Base-by-base conservation (phyloP, 805 yeast genomes). In the Candida khao-thaluensis region DNA sequence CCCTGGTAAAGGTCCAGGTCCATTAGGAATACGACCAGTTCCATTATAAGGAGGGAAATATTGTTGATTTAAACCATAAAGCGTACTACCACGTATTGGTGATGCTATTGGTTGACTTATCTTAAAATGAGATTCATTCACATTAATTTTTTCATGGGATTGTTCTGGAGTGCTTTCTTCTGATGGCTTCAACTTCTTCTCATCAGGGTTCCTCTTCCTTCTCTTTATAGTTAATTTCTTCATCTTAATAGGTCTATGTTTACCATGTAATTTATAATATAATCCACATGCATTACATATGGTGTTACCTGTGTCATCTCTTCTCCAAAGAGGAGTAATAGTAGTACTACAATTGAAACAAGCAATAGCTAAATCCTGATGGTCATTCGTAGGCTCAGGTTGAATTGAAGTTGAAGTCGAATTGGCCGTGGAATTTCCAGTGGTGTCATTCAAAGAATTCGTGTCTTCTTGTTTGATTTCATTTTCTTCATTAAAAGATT, bases 201-300 rank as follows among this genome's bases (percentile, higher is more conserved):
- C 29, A 16, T 45, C 53, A 11, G 41, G 17, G 26, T 59, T 59
- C 50, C 93, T 71, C 47, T 79, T 82, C 41, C 95, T 69, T 50
- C 95, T 72, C 57, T 84, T 85, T 46, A 86, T 85, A 30, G 85
- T 79, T 40, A 73, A 70, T 49, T 82, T 74, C 51, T 84, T 83
- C 84, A 85, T 74, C 42, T 77, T 77, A 12, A 79, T 80, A 1
- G 95, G 95, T 35, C 95, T 69, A 51, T 83, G 89, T 27, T 69
- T 68, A 1, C 91, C 90, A 53, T 85, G 95, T 30, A 87, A 70
- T 42, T 80, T 68, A 59, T 78, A 81, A 58, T 86, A 87, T 21
- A 87, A 62, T 2, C 89, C 95, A 64, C 95, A 86, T 0, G 95
- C 95, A 53, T 86, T 86, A 67, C 95, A 86, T 17, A 87, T 85